Percentiles rank a stretch among this genome's conserved stretches.
These are phyloP conservation scores for Cyberlindnera lachancei DNA, from an alignment of 805 yeast genomes.

Conservation along the genomic window DNA sequence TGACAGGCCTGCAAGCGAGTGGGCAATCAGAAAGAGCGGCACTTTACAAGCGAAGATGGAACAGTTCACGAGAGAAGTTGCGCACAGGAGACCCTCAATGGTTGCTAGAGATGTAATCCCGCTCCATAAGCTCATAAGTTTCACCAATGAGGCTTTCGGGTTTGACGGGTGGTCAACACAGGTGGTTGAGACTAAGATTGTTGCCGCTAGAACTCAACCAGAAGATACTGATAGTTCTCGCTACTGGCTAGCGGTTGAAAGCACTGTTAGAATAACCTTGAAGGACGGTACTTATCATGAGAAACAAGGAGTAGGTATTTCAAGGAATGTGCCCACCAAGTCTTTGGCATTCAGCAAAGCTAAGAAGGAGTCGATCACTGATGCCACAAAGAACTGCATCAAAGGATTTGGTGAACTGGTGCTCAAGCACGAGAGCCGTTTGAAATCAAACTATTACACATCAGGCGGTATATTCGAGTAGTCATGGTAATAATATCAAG, in stretches of 20 bases:
- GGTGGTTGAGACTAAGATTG: slow-evolving; percentile 22
- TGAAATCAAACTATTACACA: slow-evolving; percentile 27
- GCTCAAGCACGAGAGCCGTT: slow-evolving; percentile 27
- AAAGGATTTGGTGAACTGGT: slow-evolving; percentile 69
- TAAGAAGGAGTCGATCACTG: slow-evolving; percentile 79
- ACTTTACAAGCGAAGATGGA: slow-evolving; percentile 42
- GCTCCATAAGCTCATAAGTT: slow-evolving; percentile 25
- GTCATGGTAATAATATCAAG: too few species aligned
- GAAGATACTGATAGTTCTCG: slow-evolving; percentile 7
- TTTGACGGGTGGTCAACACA: slow-evolving; percentile 50
- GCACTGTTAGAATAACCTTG: slow-evolving; percentile 56
- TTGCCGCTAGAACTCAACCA: slow-evolving; percentile 9
- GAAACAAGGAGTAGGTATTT: slow-evolving; percentile 68
- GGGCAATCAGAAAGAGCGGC: slow-evolving; percentile 44
- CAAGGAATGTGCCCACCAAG: slow-evolving; percentile 53
- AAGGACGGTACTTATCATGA: slow-evolving; percentile 80
- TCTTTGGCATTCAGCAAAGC: slow-evolving; percentile 76
- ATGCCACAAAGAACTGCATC: slow-evolving; percentile 72
- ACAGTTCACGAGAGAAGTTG: slow-evolving; percentile 5
- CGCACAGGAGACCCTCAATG: slow-evolving; percentile 5
- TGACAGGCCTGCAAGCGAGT: slow-evolving; percentile 32
- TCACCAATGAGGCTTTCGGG: slow-evolving; percentile 48
- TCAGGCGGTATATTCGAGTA: slow-evolving; percentile 24
- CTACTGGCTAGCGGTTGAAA: slow-evolving; percentile 27
- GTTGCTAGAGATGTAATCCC: slow-evolving; percentile 21